A percentile compares a stretch with the other conserved stretches of the same genome.
These are phyloP conservation scores for Hanseniaspora singularis DNA, from an alignment of 805 yeast species.

Conservation along the genomic window DNA sequence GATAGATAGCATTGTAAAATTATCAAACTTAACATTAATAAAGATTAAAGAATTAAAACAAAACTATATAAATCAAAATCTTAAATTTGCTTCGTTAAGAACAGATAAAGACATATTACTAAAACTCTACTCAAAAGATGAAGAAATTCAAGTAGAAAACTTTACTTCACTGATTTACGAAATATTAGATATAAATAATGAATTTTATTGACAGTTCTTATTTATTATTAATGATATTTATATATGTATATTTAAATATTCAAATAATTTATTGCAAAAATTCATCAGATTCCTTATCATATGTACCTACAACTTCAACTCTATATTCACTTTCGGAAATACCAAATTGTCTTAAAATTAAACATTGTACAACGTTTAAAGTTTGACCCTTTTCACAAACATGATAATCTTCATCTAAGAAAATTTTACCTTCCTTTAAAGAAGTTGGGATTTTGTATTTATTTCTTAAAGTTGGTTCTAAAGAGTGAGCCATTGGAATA, in stretches of 20 bases:
- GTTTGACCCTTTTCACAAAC: constrained; percentile 73
- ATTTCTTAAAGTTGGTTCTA: constrained; percentile 85
- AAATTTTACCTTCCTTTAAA: constrained; percentile 78
- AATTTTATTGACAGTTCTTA: neutral
- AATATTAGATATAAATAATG: neutral
- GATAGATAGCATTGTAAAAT: neutral
- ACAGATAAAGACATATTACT: neutral
- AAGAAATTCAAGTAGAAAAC: no score
- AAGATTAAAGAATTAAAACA: constrained; percentile 7
- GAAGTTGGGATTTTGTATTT: constrained; percentile 84
- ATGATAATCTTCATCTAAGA: constrained; percentile 57
- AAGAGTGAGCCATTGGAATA: constrained; percentile 90
- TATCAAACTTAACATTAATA: constrained; percentile 6
- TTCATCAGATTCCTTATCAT: constrained; percentile 45
- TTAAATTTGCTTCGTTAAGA: constrained; percentile 6
- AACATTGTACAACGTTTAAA: constrained; percentile 81
- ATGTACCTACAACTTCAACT: constrained; percentile 67
- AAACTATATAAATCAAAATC: constrained; percentile 1
- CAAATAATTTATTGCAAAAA: constrained; percentile 26
- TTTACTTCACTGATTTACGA: no score
- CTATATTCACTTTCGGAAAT: constrained; percentile 86
- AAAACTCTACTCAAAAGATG: neutral
- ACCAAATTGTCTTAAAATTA: constrained; percentile 88
- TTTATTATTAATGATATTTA: neutral
- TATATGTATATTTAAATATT: no score